A percentile compares a stretch with the other conserved stretches of the same genome.
Evolutionary conservation across 805 yeast species (phyloP).

Genomic region (Schwanniomyces vanrijiae): DNA sequence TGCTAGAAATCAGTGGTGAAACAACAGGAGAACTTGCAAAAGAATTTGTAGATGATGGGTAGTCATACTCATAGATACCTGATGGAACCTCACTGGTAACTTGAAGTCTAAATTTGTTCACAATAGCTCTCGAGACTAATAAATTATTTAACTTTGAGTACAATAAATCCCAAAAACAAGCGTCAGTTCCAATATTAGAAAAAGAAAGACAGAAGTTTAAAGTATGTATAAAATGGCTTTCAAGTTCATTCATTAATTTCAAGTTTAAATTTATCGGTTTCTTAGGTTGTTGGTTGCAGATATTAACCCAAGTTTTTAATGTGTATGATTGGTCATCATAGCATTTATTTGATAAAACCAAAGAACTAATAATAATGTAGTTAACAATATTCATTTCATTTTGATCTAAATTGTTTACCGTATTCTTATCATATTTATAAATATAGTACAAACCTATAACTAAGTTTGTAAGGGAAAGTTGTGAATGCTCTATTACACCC

Average conservation of each 20-base stretch:
- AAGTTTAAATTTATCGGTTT: slow-evolving; percentile 17
- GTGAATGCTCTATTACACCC: slow-evolving; percentile 18
- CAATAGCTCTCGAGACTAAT: slow-evolving; percentile 8
- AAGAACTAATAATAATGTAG: slow-evolving; percentile 23
- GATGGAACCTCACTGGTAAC: not conserved
- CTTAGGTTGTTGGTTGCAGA: slow-evolving; percentile 11
- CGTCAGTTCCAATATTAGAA: slow-evolving; percentile 16
- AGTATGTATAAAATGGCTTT: slow-evolving; percentile 24
- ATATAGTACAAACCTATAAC: slow-evolving; percentile 24
- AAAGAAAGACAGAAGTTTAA: slow-evolving; percentile 28
- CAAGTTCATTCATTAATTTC: slow-evolving; percentile 25
- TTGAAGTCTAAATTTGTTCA: slow-evolving; percentile 10
- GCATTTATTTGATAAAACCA: slow-evolving; percentile 40
- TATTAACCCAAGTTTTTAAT: slow-evolving; percentile 48
- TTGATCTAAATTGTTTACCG: slow-evolving; percentile 6
- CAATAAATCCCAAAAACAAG: slow-evolving; percentile 23
- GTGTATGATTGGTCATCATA: slow-evolving; percentile 52
- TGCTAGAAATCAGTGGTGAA: slow-evolving; percentile 3
- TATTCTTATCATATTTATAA: slow-evolving; percentile 17
- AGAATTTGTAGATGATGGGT: not conserved
- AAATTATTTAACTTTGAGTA: slow-evolving; percentile 2
- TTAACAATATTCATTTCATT: slow-evolving; percentile 15
- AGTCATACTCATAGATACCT: not conserved
- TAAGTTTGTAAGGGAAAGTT: slow-evolving; percentile 20
- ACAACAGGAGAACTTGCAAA: slow-evolving; percentile 1